Conservation (phyloP, 768 basidiomycete genomes). For the Agaricus sinodeliciosus region DNA sequence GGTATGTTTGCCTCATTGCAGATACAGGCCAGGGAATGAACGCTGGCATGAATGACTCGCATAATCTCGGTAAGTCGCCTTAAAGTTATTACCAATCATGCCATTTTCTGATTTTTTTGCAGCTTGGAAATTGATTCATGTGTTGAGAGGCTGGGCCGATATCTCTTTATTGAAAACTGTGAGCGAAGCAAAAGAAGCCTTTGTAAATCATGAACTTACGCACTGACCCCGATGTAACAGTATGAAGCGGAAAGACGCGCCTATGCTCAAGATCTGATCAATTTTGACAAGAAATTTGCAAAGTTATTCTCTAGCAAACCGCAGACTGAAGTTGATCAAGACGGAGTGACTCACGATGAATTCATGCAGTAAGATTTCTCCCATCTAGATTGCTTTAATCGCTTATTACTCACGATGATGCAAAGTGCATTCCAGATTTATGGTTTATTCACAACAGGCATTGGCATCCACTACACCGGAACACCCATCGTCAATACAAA, state of each 20-base stretch:
- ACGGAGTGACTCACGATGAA: constrained; percentile 47
- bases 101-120: background rate
- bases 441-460: constrained; percentile 48
- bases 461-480: constrained; percentile 44
- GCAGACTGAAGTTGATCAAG: constrained; percentile 34
- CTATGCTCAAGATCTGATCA: constrained; percentile 67
- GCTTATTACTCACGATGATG: background rate
- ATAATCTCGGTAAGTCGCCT: constrained; percentile 47
- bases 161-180: constrained; percentile 45
- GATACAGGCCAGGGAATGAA: constrained; percentile 66
- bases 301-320: constrained; percentile 66
- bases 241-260: constrained; percentile 64
- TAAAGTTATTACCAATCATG: background rate
- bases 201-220: too few relatives aligned
- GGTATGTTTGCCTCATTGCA: too few relatives aligned
- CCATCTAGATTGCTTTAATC: background rate
- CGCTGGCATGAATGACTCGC: constrained; percentile 70
- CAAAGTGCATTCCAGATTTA: constrained; percentile 44
- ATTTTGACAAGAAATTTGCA: constrained; percentile 62
- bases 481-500: constrained; percentile 36
- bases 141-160: constrained; percentile 47
- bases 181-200: constrained; percentile 12
- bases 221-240: constrained; percentile 24
- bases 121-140: constrained; percentile 60
- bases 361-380: constrained; percentile 32